Conservation (phyloP, 257 asterid genomes). For the Solanum dulcamara region DNA sequence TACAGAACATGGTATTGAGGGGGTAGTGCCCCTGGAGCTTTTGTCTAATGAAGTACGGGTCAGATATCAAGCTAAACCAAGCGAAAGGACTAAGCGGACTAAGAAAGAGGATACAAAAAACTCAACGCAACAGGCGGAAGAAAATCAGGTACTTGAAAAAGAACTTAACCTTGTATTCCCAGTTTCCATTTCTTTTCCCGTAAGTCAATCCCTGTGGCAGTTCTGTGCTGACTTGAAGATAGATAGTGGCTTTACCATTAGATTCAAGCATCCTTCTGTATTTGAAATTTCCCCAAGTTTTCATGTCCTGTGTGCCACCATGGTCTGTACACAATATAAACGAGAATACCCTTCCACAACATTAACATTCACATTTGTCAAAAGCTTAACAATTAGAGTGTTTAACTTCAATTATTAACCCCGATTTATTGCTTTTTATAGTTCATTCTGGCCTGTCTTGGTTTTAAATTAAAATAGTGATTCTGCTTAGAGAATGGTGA, state of each 20-base stretch:
- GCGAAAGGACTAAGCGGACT: conserved; percentile 71
- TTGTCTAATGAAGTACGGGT: conserved; percentile 59
- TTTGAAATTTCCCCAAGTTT: neutral
- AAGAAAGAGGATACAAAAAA: conserved; percentile 77
- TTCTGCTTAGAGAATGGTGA: neutral
- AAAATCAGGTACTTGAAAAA: conserved; percentile 44
- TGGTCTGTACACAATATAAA: neutral
- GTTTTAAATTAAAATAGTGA: neutral
- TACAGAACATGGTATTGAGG: conserved; percentile 93
- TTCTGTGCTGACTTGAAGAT: neutral
- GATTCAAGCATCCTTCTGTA: neutral
- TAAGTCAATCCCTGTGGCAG: neutral
- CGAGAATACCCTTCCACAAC: neutral
- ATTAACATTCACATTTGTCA: neutral
- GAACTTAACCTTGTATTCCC: neutral
- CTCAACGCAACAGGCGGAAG: conserved; percentile 53
- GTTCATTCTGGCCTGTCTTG: neutral
- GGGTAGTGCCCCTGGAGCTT: conserved; percentile 90
- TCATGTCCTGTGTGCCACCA: neutral
- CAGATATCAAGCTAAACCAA: conserved; percentile 79
- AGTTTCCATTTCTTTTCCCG: neutral
- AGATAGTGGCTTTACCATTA: neutral
- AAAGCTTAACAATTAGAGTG: neutral
- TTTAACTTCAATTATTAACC: neutral
- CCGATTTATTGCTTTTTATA: neutral